Base-by-base conservation (phyloP, 139 green algal species). In the Nannochloris sp. region DNA sequence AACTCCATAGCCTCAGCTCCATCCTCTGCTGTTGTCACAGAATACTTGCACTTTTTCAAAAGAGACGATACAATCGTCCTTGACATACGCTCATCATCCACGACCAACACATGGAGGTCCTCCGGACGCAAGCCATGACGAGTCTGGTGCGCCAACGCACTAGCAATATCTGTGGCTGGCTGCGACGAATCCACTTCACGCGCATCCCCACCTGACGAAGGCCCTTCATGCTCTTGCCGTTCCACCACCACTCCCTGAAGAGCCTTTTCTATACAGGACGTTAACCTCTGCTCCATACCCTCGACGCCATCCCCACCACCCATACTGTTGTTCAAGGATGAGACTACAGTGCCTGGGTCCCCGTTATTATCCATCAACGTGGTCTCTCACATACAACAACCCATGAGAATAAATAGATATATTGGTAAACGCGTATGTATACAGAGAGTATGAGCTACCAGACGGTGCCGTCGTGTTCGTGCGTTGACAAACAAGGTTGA, bases 31-130 rank as follows among this genome's bases (percentile, higher is more conserved):
- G 84, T 82, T 15, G 83, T 90, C 0, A 92, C 85, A 81, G 72
- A 79, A 67, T 93, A 95, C 31, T 83, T 76, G 61, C 83, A 92
- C 43, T 88, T 85, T 3, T 75, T 75, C 36, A 96, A 71, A 48
- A 93, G 60, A 44, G 83, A 89, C 24, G 73, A 72, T 3, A 96
- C 83, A 14, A 95, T 84, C 0, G 87, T 54, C 0, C 87, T 66
- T 3, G 66, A 78, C 4, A 96, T 67, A 1, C 78, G 61, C 59
- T 96, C 88, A 44, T 96, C 88, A 40, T 96, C 88, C 8, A 95
- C 88, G 4, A 93, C 70, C 48, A 95, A 60, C 1, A 95, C 79
- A 53, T 88, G 80, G 1, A 93, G 55, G 19, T 85, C 72, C 64
- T 27, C 27, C 25, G 60, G 46, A 16, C 12, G 23, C 46, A 66